Conservation (phyloP, 1,284 basidiomycete species). For the Rhodotorula sp. region DNA sequence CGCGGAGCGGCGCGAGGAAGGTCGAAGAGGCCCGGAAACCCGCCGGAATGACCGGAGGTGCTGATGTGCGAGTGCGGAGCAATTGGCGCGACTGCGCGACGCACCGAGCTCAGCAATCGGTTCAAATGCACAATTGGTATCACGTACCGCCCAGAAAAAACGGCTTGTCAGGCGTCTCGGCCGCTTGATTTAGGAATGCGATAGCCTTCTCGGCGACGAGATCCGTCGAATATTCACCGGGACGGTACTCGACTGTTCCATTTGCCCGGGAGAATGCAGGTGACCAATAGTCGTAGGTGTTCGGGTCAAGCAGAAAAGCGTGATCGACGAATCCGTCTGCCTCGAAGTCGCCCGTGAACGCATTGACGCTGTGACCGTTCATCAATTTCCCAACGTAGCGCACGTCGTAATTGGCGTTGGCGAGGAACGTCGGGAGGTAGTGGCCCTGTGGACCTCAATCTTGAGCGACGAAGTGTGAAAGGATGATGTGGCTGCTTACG, state of each 20-base stretch:
- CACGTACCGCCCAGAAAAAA: slow-evolving; percentile 45
- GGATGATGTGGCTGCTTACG: slow-evolving; percentile 17
- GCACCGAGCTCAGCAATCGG: slow-evolving; percentile 3
- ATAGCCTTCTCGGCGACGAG: slow-evolving; percentile 44
- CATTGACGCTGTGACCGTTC: slow-evolving; percentile 45
- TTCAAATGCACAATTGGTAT: slow-evolving; percentile 16
- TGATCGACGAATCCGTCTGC: slow-evolving; percentile 31
- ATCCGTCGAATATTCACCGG: slow-evolving; percentile 46
- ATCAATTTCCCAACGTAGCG: slow-evolving; percentile 49
- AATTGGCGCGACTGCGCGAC: slow-evolving; percentile 32
- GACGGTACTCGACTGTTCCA: slow-evolving; percentile 37
- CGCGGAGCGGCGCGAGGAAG: slow-evolving; percentile 40
- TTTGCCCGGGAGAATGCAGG: slow-evolving; percentile 35
- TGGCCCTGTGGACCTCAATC: not conserved
- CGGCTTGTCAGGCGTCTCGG: slow-evolving; percentile 31
- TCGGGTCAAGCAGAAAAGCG: slow-evolving; percentile 48
- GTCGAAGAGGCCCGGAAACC: slow-evolving; percentile 13
- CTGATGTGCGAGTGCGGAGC: slow-evolving; percentile 36
- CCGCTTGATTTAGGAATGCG: slow-evolving; percentile 41
- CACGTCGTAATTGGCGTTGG: slow-evolving; percentile 46
- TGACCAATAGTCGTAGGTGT: slow-evolving; percentile 49
- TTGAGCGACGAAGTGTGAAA: not conserved
- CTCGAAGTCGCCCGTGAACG: slow-evolving; percentile 43
- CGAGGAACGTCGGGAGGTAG: slow-evolving; percentile 47
- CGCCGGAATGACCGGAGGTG: not conserved